Evolutionary conservation across 2,329 filamentous ascomycete genomes (phyloP).

Genomic region (Dothistroma pini): DNA sequence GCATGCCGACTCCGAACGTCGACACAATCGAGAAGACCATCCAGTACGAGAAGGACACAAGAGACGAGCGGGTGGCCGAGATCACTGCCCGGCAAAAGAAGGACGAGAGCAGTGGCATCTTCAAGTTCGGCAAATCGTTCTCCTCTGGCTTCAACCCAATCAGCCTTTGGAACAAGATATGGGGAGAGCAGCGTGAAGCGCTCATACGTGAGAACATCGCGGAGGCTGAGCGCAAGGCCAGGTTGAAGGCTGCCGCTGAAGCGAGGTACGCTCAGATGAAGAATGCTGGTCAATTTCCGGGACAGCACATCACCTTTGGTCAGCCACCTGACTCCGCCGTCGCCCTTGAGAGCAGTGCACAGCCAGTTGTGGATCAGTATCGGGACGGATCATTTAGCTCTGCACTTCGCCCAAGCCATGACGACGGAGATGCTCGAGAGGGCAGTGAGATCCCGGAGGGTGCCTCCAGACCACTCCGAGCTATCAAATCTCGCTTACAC

Average conservation of each 20-base stretch:
- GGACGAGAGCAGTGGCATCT: slow-evolving; percentile 44
- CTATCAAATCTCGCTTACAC: slow-evolving; percentile 24
- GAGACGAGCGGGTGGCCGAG: slow-evolving; percentile 20
- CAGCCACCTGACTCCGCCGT: slow-evolving; percentile 31
- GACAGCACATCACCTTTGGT: slow-evolving; percentile 18
- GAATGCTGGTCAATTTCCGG: slow-evolving; percentile 46
- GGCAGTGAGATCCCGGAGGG: slow-evolving; percentile 25
- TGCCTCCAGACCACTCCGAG: slow-evolving; percentile 17
- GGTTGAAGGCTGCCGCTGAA: slow-evolving; percentile 46
- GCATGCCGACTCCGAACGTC: slow-evolving; percentile 11
- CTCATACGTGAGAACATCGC: slow-evolving; percentile 38
- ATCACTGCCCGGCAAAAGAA: slow-evolving; percentile 30
- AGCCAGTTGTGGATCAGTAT: slow-evolving; percentile 13
- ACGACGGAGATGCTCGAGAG: slow-evolving; percentile 12
- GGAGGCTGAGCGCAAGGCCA: slow-evolving; percentile 39
- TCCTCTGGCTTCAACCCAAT: slow-evolving; percentile 54
- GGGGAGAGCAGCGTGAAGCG: slow-evolving; percentile 46
- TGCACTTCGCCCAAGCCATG: slow-evolving; percentile 12
- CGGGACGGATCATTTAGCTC: slow-evolving; percentile 19
- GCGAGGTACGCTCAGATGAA: slow-evolving; percentile 54
- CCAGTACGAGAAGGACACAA: slow-evolving; percentile 22
- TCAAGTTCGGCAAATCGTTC: slow-evolving; percentile 54
- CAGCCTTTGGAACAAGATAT: slow-evolving; percentile 46
- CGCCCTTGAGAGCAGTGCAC: slow-evolving; percentile 18
- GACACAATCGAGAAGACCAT: slow-evolving; percentile 20